A percentile compares a stretch with the other conserved stretches of the same genome.
These are phyloP conservation scores for Mucor lusitanicus DNA, from an alignment of 371 early-diverging fungal genomes.

Conservation along the genomic window DNA sequence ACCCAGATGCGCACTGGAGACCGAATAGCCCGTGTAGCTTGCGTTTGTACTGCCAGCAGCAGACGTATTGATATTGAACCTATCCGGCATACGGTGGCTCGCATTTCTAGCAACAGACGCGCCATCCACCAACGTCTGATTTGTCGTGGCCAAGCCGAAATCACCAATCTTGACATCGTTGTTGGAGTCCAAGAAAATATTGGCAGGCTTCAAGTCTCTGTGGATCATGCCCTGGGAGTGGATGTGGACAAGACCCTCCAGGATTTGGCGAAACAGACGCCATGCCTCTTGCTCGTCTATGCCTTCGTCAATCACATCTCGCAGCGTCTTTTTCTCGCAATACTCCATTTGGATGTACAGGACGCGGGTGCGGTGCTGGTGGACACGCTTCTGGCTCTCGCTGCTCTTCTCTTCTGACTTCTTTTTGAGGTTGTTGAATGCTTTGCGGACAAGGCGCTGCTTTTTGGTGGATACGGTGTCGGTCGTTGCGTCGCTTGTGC, in stretches of 20 bases:
- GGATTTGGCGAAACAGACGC: conserved; percentile 78
- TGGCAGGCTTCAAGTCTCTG: conserved; percentile 97
- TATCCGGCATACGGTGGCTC: conserved; percentile 17
- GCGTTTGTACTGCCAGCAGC: conserved; percentile 12
- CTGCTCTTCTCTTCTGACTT: conserved; percentile 22
- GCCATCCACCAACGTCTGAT: conserved; percentile 58
- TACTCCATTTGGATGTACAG: conserved; percentile 98
- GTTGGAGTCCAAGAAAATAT: conserved; percentile 89
- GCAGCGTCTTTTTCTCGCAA: conserved; percentile 91
- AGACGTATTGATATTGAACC: neutral
- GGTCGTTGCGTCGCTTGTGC: conserved; percentile 1
- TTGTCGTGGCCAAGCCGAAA: conserved; percentile 93
- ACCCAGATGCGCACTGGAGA: conserved; percentile 44
- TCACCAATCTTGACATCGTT: conserved; percentile 96
- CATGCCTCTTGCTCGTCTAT: conserved; percentile 70
- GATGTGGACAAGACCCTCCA: conserved; percentile 87
- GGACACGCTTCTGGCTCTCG: conserved; percentile 21
- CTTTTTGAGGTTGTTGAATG: conserved; percentile 24
- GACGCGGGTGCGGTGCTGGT: conserved; percentile 50
- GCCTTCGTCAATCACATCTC: conserved; percentile 84
- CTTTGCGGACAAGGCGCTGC: conserved; percentile 7
- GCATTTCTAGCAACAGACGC: conserved; percentile 6
- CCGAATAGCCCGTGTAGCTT: conserved; percentile 48
- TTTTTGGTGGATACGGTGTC: conserved; percentile 16
- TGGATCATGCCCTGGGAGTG: conserved; percentile 93